phyloP scores from a whole-genome alignment of 2,329 filamentous ascomycete species.

The Ophiosphaerella herpotricha region DNA sequence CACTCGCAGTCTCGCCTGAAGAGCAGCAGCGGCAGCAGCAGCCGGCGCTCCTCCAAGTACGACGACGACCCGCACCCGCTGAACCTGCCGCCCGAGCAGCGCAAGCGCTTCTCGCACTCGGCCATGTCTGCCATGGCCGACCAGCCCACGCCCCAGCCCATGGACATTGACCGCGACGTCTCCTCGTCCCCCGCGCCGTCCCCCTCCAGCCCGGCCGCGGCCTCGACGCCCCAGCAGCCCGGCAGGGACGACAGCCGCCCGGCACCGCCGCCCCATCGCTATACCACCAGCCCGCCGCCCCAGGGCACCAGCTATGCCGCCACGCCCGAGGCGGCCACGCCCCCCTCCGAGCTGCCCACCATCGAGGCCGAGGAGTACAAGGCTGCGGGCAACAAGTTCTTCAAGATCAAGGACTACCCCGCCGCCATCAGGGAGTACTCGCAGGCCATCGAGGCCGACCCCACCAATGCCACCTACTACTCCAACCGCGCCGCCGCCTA shows the following conservation, averaged over 20 bases:
- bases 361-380: conserved; percentile 93
- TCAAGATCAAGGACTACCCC: conserved; percentile 89
- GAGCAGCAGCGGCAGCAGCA: conserved; percentile 22
- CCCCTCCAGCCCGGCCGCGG: conserved; percentile 52
- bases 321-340: conserved; percentile 44
- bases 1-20: conserved; percentile 14
- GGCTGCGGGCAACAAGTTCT: conserved; percentile 90
- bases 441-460: conserved; percentile 89
- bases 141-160: conserved; percentile 61
- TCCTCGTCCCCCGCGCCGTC: conserved; percentile 61
- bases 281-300: conserved; percentile 55
- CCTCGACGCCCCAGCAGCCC: conserved; percentile 53
- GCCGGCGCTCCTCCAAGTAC: conserved; percentile 46
- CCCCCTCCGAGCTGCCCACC: conserved; percentile 48
- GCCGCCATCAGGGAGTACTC: conserved; percentile 92
- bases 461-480: conserved; percentile 84
- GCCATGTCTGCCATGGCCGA: conserved; percentile 65
- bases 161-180: conserved; percentile 76
- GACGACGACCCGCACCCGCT: conserved; percentile 83
- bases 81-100: conserved; percentile 87
- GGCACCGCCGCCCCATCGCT: conserved; percentile 72
- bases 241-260: conserved; percentile 59
- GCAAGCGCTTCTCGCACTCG: conserved; percentile 74
- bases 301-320: conserved; percentile 46
- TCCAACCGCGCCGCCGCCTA: conserved; percentile 94